Base-by-base conservation (phyloP, 2,329 filamentous ascomycete genomes). In the Botrytis cinerea region DNA sequence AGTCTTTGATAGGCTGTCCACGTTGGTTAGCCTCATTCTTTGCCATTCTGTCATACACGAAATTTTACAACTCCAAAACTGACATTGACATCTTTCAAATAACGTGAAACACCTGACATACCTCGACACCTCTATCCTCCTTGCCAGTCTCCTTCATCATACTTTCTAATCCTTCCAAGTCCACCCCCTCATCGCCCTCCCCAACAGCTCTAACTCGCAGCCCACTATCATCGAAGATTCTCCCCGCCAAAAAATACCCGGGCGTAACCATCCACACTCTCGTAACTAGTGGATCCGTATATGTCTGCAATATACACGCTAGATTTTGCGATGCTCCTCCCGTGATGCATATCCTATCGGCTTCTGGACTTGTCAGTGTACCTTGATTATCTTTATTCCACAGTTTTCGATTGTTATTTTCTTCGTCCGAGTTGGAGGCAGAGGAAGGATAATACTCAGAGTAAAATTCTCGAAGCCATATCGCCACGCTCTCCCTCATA, bases 311-410 rank as follows among this genome's bases (percentile, higher is more conserved):
- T 6, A 97, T 84, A 79, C 90, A 92, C 0, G 92, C 93, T 3
- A 97, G 82, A 80, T 91, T 94, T 85, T 97, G 94, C 76, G 90
- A 93, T 4, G 95, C 95, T 25, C 95, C 95, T 62, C 94, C 94
- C 0, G 93, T 93, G 80, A 97, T 91, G 80, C 91, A 92, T 71
- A 97, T 91, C 46, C 93, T 87, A 4, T 89, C 85, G 6, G 70
- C 70, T 20, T 67, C 54, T 35, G 54, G 54, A 45, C 22, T 20
- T 46, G 10, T 45, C 22, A 7, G 28, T 46, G 9, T 57, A 32
- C 57, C 68, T 32, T 59, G 66, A 25, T 69, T 69, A 25, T 69
- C 66, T 43, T 35, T 38, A 45, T 32, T 57, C 38, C 28, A 43
- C 32, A 48, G 35, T 32, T 7, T 14, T n/a, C 51, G 18, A 28